Evolutionary conservation across 805 yeast genomes (phyloP), one percentile per base, ranked within the genome.

Genomic region (Alloascoidea africana): DNA sequence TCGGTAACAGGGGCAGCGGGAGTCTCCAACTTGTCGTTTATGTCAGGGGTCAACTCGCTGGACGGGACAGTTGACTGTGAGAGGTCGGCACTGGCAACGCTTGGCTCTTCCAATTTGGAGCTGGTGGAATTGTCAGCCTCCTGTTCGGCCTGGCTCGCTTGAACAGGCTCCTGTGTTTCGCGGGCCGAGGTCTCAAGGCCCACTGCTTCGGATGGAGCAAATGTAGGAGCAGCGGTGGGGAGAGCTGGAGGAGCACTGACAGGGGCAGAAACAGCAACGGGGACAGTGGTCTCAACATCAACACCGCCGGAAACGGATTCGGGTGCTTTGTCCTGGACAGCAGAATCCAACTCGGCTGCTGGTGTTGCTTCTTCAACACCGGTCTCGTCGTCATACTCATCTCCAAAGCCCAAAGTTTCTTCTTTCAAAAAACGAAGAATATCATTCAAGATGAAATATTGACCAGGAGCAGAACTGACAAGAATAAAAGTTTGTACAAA

Each of bases 401-500:
- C 34, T 16, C 16, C 35, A 18, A 36, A 40, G 33, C 33, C 32
- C 3, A 37, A 42, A 11, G 41, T 33, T 14, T 38, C 42, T 33
- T 58, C 59, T 45, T 52, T 50, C 38, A 59, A 39, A 39, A 52
- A 47, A 14, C 63, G 52, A 43, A 60, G 51, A 18, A 62, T 52
- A 41, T 61, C 66, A 42, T 56, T 57, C 38, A 54, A 39, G 18
- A 62, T 58, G 39, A 39, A 56, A 44, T 55, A 55, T 5, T 56
- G 54, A 8, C 44, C 39, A 23, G 42, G 38, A 8, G 49, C 45
- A 32, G 46, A 53, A 27, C 44, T 43, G 16, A 41, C 42, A 41
- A 62, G 46, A 35, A 60, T 49, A 38, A 62, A 59, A 5, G 65
- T 56, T 47, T 62, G 65, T 14, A 50, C 55, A 42, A 62, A 62